Percentiles rank a stretch among this genome's conserved stretches.
Evolutionary conservation across 2,329 filamentous ascomycete species (phyloP).

Genomic region (Beauveria rudraprayagi): DNA sequence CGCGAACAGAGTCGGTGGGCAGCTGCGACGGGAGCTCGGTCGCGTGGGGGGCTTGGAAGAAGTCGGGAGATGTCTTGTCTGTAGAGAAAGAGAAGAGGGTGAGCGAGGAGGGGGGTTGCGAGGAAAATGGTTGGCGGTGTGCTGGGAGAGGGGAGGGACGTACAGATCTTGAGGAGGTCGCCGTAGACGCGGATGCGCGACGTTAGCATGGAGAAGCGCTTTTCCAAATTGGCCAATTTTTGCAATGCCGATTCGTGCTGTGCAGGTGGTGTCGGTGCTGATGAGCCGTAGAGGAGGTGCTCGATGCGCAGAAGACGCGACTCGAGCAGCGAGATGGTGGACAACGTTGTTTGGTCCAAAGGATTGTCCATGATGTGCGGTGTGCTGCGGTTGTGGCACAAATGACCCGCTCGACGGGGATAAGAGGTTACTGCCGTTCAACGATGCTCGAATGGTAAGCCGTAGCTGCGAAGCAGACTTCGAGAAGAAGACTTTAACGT

Average conservation of each 20-base stretch:
- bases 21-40: constrained; percentile 45
- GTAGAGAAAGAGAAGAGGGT: not conserved
- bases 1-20: constrained; percentile 40
- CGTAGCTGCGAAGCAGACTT: not conserved
- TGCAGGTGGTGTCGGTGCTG: constrained; percentile 22
- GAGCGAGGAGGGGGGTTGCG: not conserved
- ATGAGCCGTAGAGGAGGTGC: constrained; percentile 46
- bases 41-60: constrained; percentile 42
- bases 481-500: not conserved
- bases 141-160: constrained; percentile 17
- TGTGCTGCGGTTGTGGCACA: not conserved
- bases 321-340: constrained; percentile 49
- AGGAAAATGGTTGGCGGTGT: not conserved
- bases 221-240: constrained; percentile 43
- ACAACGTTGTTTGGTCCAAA: constrained; percentile 45
- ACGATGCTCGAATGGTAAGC: no score
- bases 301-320: constrained; percentile 52
- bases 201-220: constrained; percentile 42
- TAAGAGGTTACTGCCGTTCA: not conserved
- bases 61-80: constrained; percentile 47
- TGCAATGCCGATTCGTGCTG: constrained; percentile 34
- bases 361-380: constrained; percentile 24
- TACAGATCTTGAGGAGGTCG: constrained; percentile 54
- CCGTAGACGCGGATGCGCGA: constrained; percentile 48
- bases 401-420: not conserved